phyloP scores from a whole-genome alignment of 495 filamentous ascomycete species.

The Tuber microsphaerosporum region DNA sequence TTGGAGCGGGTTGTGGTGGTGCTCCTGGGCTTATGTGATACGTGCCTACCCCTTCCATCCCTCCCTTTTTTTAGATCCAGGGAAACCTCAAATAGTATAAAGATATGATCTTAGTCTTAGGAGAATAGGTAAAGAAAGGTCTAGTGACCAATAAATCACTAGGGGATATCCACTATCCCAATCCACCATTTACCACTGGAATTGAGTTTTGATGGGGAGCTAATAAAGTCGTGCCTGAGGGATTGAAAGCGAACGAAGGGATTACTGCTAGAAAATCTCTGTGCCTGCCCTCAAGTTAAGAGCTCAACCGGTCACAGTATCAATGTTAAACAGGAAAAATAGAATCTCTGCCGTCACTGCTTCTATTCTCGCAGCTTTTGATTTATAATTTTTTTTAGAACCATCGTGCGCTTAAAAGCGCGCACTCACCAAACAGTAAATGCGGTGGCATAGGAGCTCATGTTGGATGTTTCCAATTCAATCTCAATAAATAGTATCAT shows the following conservation, averaged over 20 bases:
- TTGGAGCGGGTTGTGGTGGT: background rate
- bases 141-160: background rate
- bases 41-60: background rate
- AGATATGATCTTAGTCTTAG: background rate
- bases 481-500: background rate
- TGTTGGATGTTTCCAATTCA: background rate
- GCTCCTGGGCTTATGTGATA: no score
- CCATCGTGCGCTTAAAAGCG: background rate
- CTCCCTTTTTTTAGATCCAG: background rate
- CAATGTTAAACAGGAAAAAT: background rate
- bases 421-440: background rate
- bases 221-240: background rate
- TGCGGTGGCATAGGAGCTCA: background rate
- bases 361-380: background rate
- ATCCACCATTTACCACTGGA: background rate
- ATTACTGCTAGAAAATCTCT: background rate
- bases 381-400: background rate
- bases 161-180: background rate
- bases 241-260: background rate
- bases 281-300: background rate
- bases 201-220: no score
- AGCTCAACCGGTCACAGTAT: background rate
- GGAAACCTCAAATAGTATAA: background rate
- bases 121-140: background rate
- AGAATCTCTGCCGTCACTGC: background rate